phyloP scores from a whole-genome alignment of 768 basidiomycete genomes.

The Serendipita indica region DNA sequence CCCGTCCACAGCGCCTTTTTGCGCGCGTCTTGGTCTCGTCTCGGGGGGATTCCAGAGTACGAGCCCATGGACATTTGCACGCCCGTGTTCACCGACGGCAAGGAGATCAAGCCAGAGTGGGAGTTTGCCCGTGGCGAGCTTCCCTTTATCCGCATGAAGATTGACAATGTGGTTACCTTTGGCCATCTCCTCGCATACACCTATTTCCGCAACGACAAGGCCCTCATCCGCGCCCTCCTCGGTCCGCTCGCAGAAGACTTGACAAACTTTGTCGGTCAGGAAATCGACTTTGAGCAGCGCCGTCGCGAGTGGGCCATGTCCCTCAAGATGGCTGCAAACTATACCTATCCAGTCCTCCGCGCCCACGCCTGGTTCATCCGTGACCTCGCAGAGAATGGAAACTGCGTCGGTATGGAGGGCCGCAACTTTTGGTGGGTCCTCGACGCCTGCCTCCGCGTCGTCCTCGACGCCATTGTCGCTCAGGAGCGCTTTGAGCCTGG shows the following conservation, averaged over 20 bases:
- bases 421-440: background rate
- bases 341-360: background rate
- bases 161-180: constrained; percentile 1
- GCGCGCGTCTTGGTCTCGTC: background rate
- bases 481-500: background rate
- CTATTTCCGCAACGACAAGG: background rate
- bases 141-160: background rate
- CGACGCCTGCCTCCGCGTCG: constrained; percentile 1
- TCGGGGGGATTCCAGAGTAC: background rate
- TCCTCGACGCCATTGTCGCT: background rate
- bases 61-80: constrained; percentile 5
- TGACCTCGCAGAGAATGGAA: constrained; percentile 4
- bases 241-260: background rate
- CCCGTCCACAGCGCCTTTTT: constrained; percentile 3
- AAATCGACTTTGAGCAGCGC: background rate
- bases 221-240: background rate
- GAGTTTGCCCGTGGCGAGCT: constrained; percentile 5
- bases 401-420: constrained; percentile 5
- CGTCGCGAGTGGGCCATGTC: background rate
- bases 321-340: background rate
- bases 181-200: background rate
- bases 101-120: background rate
- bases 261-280: background rate
- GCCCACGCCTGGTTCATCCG: constrained; percentile 8
- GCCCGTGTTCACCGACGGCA: background rate